Evolutionary conservation across 306 rosid genomes (phyloP).

Genomic region (Aeschynomene evenia): DNA sequence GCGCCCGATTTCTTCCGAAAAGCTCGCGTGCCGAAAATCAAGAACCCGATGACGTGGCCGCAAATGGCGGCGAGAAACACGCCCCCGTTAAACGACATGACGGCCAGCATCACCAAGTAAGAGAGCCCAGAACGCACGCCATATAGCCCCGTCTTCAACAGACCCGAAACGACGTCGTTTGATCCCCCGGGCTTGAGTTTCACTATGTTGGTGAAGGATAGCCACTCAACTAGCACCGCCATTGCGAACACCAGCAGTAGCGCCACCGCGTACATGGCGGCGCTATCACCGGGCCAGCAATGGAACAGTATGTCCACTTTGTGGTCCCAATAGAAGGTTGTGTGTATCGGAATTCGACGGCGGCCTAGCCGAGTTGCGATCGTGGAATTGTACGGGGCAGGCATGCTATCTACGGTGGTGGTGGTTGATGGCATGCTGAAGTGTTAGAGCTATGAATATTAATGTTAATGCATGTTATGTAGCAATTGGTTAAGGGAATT

Average conservation of each 20-base stretch:
- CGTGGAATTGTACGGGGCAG: conserved; percentile 40
- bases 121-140: conserved; percentile 46
- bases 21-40: conserved; percentile 36
- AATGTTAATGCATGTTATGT: not conserved
- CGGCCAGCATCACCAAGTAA: conserved; percentile 67
- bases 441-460: not conserved
- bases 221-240: conserved; percentile 69
- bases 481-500: not conserved
- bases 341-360: conserved; percentile 46
- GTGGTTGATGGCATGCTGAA: conserved; percentile 17
- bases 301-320: conserved; percentile 52
- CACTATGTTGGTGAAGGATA: conserved; percentile 39
- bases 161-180: conserved; percentile 28
- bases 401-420: not conserved
- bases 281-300: conserved; percentile 61
- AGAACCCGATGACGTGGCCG: conserved; percentile 52
- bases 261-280: conserved; percentile 63
- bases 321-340: conserved; percentile 61
- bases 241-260: conserved; percentile 52
- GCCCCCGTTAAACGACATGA: conserved; percentile 74
- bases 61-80: conserved; percentile 60
- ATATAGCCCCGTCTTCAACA: conserved; percentile 46
- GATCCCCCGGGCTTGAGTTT: conserved; percentile 34
- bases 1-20: not conserved
- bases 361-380: conserved; percentile 33